Evolutionary conservation across 768 basidiomycete genomes (phyloP).

Genomic region (Agaricus subrufescens): DNA sequence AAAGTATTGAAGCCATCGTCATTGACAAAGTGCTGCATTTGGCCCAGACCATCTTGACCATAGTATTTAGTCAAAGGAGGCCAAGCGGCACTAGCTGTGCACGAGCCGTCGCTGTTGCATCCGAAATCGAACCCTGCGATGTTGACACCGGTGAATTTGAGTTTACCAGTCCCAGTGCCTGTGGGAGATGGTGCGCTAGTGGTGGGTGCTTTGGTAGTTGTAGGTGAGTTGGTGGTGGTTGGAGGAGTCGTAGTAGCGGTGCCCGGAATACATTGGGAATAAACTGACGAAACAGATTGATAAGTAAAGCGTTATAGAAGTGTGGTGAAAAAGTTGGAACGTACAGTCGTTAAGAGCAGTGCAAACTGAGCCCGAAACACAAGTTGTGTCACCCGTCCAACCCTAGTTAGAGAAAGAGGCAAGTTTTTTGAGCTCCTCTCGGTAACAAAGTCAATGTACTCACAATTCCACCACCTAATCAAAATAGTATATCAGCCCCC

Average conservation of each 20-base stretch:
- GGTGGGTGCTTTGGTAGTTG: background rate
- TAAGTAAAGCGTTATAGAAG: background rate
- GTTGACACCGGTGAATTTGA: constrained; percentile 43
- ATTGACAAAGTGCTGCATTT: constrained; percentile 57
- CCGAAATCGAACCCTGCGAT: constrained; percentile 57
- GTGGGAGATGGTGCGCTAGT: constrained; percentile 13
- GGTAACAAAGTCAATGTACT: background rate
- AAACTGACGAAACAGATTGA: constrained; percentile 15
- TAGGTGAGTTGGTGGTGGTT: constrained; percentile 11
- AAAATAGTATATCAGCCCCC: background rate
- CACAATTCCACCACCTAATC: background rate
- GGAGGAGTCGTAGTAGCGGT: constrained; percentile 12
- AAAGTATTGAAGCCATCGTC: constrained; percentile 53
- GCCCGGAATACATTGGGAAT: constrained; percentile 29
- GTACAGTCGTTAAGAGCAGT: constrained; percentile 23
- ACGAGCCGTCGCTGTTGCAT: constrained; percentile 40
- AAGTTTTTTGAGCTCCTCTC: background rate
- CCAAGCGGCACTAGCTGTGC: constrained; percentile 30
- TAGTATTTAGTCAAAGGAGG: constrained; percentile 43
- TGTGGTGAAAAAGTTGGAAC: constrained; percentile 4
- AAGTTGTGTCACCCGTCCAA: constrained; percentile 30
- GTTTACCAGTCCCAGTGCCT: constrained; percentile 23
- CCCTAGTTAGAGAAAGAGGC: constrained; percentile 15
- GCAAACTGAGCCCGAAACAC: constrained; percentile 27
- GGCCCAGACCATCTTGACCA: constrained; percentile 43